These are phyloP conservation scores for Elaeis guineensis DNA, from an alignment of 176 grass and related monocot genomes.

Conservation along the genomic window DNA sequence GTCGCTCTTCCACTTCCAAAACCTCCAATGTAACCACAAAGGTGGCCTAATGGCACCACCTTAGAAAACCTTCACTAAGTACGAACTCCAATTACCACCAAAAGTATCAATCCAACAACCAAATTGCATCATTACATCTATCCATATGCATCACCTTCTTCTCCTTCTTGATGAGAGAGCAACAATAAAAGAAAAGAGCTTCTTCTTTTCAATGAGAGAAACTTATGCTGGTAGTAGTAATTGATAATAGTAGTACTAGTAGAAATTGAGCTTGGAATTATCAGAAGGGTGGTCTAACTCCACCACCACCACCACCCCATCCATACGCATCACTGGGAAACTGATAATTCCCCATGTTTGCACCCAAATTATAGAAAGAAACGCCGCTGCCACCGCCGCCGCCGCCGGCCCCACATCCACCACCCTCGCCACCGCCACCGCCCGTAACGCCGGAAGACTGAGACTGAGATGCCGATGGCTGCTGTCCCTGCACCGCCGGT, in stretches of 20 bases:
- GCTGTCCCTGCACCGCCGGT: slow-evolving; percentile 36
- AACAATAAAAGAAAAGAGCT: too few species aligned
- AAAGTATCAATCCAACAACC: too few species aligned
- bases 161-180: too few species aligned
- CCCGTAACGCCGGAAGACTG: slow-evolving; percentile 72
- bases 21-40: too few species aligned
- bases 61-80: too few species aligned
- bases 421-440: slow-evolving; percentile 39
- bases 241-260: not conserved
- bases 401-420: slow-evolving; percentile 33
- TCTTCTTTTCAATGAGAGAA: too few species aligned
- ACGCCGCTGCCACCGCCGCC: slow-evolving; percentile 35
- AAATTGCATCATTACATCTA: too few species aligned
- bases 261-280: not conserved
- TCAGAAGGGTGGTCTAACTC: slow-evolving; percentile 69
- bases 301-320: slow-evolving; percentile 42
- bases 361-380: slow-evolving; percentile 78
- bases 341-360: slow-evolving; percentile 59
- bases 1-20: too few species aligned
- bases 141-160: too few species aligned
- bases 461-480: slow-evolving; percentile 38
- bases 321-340: slow-evolving; percentile 42
- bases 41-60: too few species aligned
- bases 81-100: too few species aligned
- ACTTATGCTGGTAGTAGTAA: not conserved